Conservation (phyloP, 306 rosid genomes). For the Carpinus viminea region DNA sequence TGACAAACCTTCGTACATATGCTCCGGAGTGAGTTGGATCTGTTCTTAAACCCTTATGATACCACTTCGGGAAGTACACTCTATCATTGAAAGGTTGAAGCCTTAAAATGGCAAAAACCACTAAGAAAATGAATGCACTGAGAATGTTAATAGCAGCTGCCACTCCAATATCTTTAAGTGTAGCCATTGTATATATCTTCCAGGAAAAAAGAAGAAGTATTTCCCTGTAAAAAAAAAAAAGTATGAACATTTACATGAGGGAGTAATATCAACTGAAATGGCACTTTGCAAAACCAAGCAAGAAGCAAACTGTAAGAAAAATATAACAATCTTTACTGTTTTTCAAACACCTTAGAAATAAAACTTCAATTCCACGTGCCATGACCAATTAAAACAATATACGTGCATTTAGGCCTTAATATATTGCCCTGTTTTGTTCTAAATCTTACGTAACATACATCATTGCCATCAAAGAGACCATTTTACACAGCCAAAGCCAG, state of each 20-base stretch:
- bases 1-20: slow-evolving; percentile 71
- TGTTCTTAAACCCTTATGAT: slow-evolving; percentile 70
- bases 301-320: not conserved
- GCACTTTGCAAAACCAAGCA: not conserved
- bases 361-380: not conserved
- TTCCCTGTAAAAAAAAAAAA: slow-evolving; percentile 40
- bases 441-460: no score
- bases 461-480: no score
- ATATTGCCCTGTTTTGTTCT: not conserved
- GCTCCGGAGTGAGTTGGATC: slow-evolving; percentile 76
- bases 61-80: slow-evolving; percentile 98
- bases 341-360: not conserved
- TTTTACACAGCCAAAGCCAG: no score
- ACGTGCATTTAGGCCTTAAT: not conserved
- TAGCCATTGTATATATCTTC: slow-evolving; percentile 58
- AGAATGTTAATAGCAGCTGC: slow-evolving; percentile 76
- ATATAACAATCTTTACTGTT: not conserved
- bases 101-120: slow-evolving; percentile 82
- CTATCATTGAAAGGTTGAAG: slow-evolving; percentile 94
- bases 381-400: not conserved
- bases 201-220: slow-evolving; percentile 6
- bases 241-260: not conserved
- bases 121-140: slow-evolving; percentile 67
- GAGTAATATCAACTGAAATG: not conserved
- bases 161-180: slow-evolving; percentile 68